Base-by-base conservation (phyloP, 164 flowering plant genomes). In the Umbellularia californica region DNA sequence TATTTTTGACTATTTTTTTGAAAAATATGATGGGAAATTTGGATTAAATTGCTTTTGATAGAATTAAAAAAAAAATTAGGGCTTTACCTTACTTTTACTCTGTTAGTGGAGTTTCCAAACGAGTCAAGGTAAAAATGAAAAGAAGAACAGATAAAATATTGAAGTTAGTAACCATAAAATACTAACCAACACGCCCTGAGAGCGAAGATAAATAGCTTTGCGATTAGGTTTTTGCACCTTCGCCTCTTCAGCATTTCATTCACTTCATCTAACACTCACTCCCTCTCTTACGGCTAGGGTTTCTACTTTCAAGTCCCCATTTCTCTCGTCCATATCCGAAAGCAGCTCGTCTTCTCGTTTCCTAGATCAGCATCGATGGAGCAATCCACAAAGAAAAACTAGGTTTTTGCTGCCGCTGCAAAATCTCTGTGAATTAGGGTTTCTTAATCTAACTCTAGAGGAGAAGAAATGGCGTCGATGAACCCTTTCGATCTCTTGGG, bases 401-500 rank as follows among this genome's bases (percentile, higher is more conserved):
- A 69, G 71, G 58, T 47, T 69, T 41, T 20, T 12, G 6, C 19
- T 30, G 35, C 35, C 35, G 35, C 35, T 30, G 35, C 35, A 30
- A 30, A 30, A 30, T 30, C 35, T 67, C 71, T 47, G 52, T 69
- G 47, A 20, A 23, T 50, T 69, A 19, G 71, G 71, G 52, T 47
- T 41, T 67, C 47, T 25, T 13, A 47, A 63, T 22, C 20, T 30
- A 28, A 13, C 17, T 67, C 47, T 6, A 35, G 2, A 33, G 69
- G 35, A 17, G 70, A 23, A 69, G 41, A 72, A 67, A 82, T 82
- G 85, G 79, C 85, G 62, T 22, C 76, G n/a, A 55, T 74, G 41
- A 82, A 82, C 76, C 95, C 94, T 2, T 92, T 92, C 71, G 97
- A 90, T 76, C 81, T 92, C 80, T 79, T 92, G 78, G 91, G 89